These are phyloP conservation scores for Pestalotiopsis sp. DNA, from an alignment of 2,329 filamentous ascomycete genomes.

Conservation along the genomic window DNA sequence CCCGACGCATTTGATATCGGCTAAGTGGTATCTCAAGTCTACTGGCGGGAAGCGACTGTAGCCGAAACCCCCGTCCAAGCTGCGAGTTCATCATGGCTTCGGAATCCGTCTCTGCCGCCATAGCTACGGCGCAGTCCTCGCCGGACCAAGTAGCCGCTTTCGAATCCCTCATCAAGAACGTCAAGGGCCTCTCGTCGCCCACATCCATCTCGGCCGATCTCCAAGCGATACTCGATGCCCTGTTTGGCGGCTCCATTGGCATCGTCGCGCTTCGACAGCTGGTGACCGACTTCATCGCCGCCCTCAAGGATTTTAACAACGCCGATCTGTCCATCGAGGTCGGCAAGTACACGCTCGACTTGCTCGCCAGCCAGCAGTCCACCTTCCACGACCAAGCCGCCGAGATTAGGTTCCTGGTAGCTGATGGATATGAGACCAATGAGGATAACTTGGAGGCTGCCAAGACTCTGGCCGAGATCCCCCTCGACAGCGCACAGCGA, in stretches of 20 bases:
- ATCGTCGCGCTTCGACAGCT: slow-evolving; percentile 77
- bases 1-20: too few relatives aligned
- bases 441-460: slow-evolving; percentile 84
- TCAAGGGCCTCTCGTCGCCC: slow-evolving; percentile 44
- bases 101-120: slow-evolving; percentile 44
- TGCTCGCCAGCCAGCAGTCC: slow-evolving; percentile 63
- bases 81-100: slow-evolving; percentile 24
- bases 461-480: slow-evolving; percentile 77
- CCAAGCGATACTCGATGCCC: slow-evolving; percentile 66
- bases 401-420: slow-evolving; percentile 77
- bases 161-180: slow-evolving; percentile 47
- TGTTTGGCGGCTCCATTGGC: slow-evolving; percentile 71
- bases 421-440: slow-evolving; percentile 78
- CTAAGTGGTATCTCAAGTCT: too few relatives aligned
- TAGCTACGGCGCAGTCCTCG: slow-evolving; percentile 42
- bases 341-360: slow-evolving; percentile 71
- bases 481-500: slow-evolving; percentile 86
- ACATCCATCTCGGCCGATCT: slow-evolving; percentile 56
- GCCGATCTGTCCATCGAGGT: slow-evolving; percentile 74
- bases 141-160: slow-evolving; percentile 49
- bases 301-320: slow-evolving; percentile 63
- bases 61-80: not conserved
- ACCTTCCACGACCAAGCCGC: slow-evolving; percentile 87
- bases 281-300: slow-evolving; percentile 66
- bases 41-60: not conserved